These are phyloP conservation scores for Acorus calamus DNA, from an alignment of 106 monocot species.

Conservation along the genomic window DNA sequence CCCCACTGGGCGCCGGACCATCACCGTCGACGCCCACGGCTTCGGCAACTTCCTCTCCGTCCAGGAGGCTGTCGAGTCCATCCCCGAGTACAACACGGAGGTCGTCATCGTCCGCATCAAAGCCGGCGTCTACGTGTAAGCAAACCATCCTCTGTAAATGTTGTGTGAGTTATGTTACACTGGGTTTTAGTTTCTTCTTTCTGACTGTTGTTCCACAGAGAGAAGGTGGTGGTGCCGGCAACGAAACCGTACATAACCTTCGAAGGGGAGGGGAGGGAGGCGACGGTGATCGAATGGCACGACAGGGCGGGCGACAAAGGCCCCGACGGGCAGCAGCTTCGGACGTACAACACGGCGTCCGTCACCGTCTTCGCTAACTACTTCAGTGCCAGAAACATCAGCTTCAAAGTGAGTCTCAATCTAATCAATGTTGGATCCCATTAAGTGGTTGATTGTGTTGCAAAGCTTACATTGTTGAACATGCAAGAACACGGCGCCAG, in stretches of 20 bases:
- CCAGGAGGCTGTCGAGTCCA: conserved; percentile 64
- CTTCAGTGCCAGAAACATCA: conserved; percentile 93
- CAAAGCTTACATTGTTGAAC: neutral
- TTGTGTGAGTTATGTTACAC: neutral
- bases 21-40: conserved; percentile 62
- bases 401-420: conserved; percentile 72
- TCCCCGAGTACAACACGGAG: conserved; percentile 60
- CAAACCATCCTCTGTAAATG: neutral
- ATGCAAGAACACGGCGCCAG: conserved; percentile 75
- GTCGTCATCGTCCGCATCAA: conserved; percentile 49
- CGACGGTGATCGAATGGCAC: conserved; percentile 86
- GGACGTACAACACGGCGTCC: conserved; percentile 89
- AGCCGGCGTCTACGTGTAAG: conserved; percentile 69
- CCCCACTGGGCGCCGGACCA: conserved; percentile 35
- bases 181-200: neutral
- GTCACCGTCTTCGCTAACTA: conserved; percentile 83
- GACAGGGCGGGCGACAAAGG: conserved; percentile 75
- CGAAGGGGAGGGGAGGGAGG: conserved; percentile 51
- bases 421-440: too few relatives aligned
- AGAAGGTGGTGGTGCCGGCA: conserved; percentile 73
- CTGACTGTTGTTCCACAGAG: conserved; percentile 22
- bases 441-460: too few relatives aligned
- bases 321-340: conserved; percentile 77
- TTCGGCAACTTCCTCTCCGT: conserved; percentile 73
- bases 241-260: conserved; percentile 83